Evolutionary conservation across 768 basidiomycete species (phyloP), one percentile per base, ranked within the genome.

Genomic region (Botryobasidium botryosum): DNA sequence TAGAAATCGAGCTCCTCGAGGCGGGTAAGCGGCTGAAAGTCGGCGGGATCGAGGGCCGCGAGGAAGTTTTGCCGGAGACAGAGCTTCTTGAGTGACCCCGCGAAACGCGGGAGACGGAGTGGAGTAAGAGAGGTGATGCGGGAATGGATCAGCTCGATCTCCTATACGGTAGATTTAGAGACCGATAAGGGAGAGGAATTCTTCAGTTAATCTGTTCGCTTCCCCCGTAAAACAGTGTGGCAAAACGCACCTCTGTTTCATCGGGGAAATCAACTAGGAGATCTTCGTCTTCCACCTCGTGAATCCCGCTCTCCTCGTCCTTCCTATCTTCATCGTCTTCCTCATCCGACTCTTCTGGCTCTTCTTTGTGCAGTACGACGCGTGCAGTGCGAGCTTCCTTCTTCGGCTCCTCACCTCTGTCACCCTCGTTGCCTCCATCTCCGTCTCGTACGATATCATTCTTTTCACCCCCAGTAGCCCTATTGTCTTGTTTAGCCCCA

Each of bases 1-100:
- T 97, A 99, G 50, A 96, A 54, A 62, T 99, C 94, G 47, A 97
- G 61, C 51, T 97, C 94, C 56, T 88, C 83, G 28, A 99, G 62
- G 36, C 73, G 67, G 10, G 57, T 68, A 45, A 96, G 60, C 26
- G 68, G 62, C 25, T 65, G 64, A 53, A 92, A 86, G 7, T 77
- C 73, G 13, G 72, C 70, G 3, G 81, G 73, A 51, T 90, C 75
- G 36, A 94, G 68, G 23, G 64, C 62, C 1, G 77, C 68, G 50
- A 96, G 72, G 46, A 71, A 70, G 59, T 94, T 96, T 62, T 92
- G 88, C 29, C 90, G 71, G 20, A 96, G 68, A 62, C 84, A 90
- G 7, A 94, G 65, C 42, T 61, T 74, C 61, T 70, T 78, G 46
- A 94, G 64, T 52, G 76, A 65, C 1, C 51, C 59, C 4, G 72